phyloP scores from a whole-genome alignment of 495 filamentous ascomycete species.

The Trichoderma parareesei region DNA sequence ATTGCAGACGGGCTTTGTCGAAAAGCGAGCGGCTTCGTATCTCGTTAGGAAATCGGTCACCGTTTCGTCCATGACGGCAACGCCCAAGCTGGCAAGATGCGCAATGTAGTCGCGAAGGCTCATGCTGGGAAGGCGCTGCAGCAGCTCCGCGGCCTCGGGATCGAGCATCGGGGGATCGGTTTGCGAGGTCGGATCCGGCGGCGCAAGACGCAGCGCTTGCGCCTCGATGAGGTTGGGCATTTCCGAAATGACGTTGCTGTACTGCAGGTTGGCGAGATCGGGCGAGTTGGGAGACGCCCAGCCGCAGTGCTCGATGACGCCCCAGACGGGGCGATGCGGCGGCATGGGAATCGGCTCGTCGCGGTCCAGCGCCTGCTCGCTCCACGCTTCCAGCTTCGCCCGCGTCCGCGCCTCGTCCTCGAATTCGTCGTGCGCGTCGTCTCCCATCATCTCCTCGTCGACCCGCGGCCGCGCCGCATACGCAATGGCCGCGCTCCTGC shows the following conservation, averaged over 20 bases:
- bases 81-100: conserved; percentile 57
- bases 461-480: conserved; percentile 67
- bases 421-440: not conserved
- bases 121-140: conserved; percentile 65
- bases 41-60: conserved; percentile 56
- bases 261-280: conserved; percentile 73
- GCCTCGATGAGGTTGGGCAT: conserved; percentile 89
- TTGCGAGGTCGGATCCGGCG: conserved; percentile 44
- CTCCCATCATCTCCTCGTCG: conserved; percentile 2
- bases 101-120: conserved; percentile 72
- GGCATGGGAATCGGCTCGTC: conserved; percentile 23
- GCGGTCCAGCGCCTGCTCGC: conserved; percentile 16
- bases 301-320: conserved; percentile 71
- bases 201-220: conserved; percentile 77
- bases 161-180: conserved; percentile 36
- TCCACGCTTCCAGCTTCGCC: not conserved
- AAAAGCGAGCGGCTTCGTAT: conserved; percentile 85
- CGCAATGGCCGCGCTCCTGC: conserved; percentile 71
- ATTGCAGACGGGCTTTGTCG: conserved; percentile 46
- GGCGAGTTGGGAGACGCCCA: conserved; percentile 74
- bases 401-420: conserved; percentile 10
- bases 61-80: conserved; percentile 51
- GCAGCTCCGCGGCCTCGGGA: conserved; percentile 55
- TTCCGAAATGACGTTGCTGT: conserved; percentile 72
- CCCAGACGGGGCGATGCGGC: conserved; percentile 52